Evolutionary conservation across 2,329 filamentous ascomycete species (phyloP), one percentile per base, ranked within the genome.

Genomic region (Colletotrichum endophyticum): DNA sequence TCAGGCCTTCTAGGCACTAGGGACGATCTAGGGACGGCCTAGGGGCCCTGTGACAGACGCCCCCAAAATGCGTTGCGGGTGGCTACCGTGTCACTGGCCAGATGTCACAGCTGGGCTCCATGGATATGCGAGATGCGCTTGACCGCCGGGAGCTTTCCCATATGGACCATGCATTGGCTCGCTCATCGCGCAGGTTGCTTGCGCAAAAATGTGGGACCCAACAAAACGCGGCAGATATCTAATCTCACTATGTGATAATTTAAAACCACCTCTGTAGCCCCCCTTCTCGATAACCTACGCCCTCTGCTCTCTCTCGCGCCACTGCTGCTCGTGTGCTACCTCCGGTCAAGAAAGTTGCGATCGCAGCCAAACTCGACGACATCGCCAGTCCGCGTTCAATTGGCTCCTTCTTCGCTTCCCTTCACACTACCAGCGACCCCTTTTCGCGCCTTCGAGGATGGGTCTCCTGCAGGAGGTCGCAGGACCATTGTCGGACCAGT

Each of bases 391-490:
- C 36, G 36, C 22, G 44, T 36, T 30, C 66, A 56, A 75, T 62
- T 64, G 75, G 75, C 67, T 19, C 30, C 27, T 34, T 56, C n/a
- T 34, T n/a, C 32, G 32, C 19, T 19, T 64, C 70, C 28, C 39
- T 56, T 66, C 34, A 59, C 59, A 63, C 70, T 19, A 62, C 53
- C 73, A 67, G 16, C 49, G 49, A 49, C 59, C 25, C 56, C 25
- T 36, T 19, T 36, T 49, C 76, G 70, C 77, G 78, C 81, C 77
- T 80, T 76, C 57, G 57, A 70, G 68, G 27, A 93, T 93, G 91
- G 91, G 91, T 81, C 72, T 92, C 80, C 79, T 92, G 78, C 88
- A 92, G 79, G 87, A 90, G 44, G 80, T 89, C 75, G 85, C 85
- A 82, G 86, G 87, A 84, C 90, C 88, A 80, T 83, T 89, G 84